Evolutionary conservation across 768 basidiomycete species (phyloP).

Genomic region (Mycena olivaceomarginata): DNA sequence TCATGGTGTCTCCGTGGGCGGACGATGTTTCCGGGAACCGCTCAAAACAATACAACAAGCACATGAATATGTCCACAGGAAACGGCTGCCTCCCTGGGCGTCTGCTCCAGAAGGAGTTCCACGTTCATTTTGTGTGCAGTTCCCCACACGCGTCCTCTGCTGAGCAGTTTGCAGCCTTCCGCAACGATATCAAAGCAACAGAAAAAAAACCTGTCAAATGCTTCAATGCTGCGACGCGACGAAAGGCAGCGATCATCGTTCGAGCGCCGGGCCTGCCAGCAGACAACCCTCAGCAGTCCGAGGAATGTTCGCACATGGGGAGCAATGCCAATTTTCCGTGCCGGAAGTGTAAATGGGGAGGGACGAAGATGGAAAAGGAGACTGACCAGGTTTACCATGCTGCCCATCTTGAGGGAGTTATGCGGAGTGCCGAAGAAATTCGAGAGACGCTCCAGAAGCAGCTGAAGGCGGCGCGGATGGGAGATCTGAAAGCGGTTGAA

Average conservation of each 20-base stretch:
- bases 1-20: not conserved
- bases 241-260: slow-evolving; percentile 29
- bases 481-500: not conserved
- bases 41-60: no score
- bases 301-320: slow-evolving; percentile 40
- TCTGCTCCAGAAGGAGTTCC: no score
- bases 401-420: slow-evolving; percentile 14
- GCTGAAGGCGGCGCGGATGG: not conserved
- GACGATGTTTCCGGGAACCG: no score
- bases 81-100: no score
- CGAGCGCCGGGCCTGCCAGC: slow-evolving; percentile 35
- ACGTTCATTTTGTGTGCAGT: no score
- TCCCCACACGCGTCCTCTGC: not conserved
- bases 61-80: no score
- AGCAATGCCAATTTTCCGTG: slow-evolving; percentile 35
- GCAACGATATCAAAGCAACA: slow-evolving; percentile 28
- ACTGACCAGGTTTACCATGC: slow-evolving; percentile 28
- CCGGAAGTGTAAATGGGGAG: slow-evolving; percentile 39
- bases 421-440: slow-evolving; percentile 15
- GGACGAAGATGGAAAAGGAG: slow-evolving; percentile 24
- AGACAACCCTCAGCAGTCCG: slow-evolving; percentile 47
- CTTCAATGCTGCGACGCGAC: slow-evolving; percentile 31
- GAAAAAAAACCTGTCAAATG: slow-evolving; percentile 19
- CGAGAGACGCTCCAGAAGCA: not conserved
- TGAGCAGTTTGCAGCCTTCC: slow-evolving; percentile 23